Evolutionary conservation across 352 stramenopile species (phyloP), one percentile per base, ranked within the genome.

Genomic region (Pythium scleroteichum): DNA sequence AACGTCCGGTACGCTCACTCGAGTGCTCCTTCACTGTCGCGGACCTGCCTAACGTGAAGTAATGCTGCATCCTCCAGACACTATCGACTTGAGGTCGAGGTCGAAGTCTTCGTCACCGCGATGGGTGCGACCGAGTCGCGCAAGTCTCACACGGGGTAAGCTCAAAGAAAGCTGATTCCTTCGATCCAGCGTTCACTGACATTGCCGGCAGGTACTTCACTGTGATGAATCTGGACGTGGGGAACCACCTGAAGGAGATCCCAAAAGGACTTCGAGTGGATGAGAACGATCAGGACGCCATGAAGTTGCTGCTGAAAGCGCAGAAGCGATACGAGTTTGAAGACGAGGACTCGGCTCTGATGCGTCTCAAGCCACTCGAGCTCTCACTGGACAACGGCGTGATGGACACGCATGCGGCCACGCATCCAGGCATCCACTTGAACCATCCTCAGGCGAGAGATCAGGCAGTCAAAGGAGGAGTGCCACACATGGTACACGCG

Each of bases 81-180:
- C 32, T 81, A 75, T 71, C 66, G 70, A 17, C 49, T 86, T n/a
- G 79, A 88, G 47, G 79, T 88, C 3, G 79, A 88, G 58, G 76
- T 88, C 26, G 76, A 85, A 29, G 75, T 88, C 20, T 86, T 81
- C 41, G 62, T 85, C 39, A 64, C 76, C 9, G 72, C 72, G 13
- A 40, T 82, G 14, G 48, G 47, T 4, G 68, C 71, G 0, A 56
- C 62, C 39, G 55, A 62, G 19, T 66, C 69, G 38, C 71, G 67
- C 53, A 79, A 81, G 55, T 88, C 76, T 20, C 76, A 88, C 59
- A 83, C 64, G 39, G 78, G 78, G 70, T 85, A 67, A 27, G 58
- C 53, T 48, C 41, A 5, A 38, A 3, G 17, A 23, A 42, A 24
- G 33, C 26, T 45, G 40, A 27, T 2, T 50, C 29, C 2, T 33